These are phyloP conservation scores for Aquilaria malaccensis DNA, from an alignment of 345 rosid species.

Conservation along the genomic window DNA sequence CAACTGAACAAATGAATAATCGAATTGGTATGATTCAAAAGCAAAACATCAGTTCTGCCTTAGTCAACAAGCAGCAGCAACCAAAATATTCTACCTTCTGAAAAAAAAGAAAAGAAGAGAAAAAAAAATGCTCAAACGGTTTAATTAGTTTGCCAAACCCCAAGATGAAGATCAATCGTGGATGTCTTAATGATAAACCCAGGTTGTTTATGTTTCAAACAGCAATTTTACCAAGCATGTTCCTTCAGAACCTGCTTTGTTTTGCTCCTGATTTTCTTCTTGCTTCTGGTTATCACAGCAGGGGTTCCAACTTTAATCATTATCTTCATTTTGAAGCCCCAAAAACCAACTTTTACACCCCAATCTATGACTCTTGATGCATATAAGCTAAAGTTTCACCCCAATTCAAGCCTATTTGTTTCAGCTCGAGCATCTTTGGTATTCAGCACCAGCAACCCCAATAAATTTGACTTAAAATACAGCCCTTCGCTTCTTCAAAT, in stretches of 20 bases:
- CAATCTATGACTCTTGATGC: slow-evolving; percentile 20
- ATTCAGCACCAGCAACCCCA: slow-evolving; percentile 28
- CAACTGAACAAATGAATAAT: too few relatives aligned
- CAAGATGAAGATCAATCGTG: slow-evolving; percentile 16
- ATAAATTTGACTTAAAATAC: slow-evolving; percentile 23
- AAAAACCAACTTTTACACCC: slow-evolving; percentile 25
- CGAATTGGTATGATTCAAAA: too few relatives aligned
- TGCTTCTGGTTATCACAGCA: slow-evolving; percentile 11
- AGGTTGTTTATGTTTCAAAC: background rate
- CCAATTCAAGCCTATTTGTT: slow-evolving; percentile 22
- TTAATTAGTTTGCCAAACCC: background rate
- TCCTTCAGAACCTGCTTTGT: slow-evolving; percentile 16
- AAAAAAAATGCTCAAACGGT: background rate
- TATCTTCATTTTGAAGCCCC: slow-evolving; percentile 21
- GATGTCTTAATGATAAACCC: slow-evolving; percentile 8
- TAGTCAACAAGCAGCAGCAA: too few relatives aligned
- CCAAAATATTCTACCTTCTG: too few relatives aligned
- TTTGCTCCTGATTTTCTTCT: slow-evolving; percentile 9
- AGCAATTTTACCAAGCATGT: background rate
- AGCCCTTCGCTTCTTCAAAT: slow-evolving; percentile 23
- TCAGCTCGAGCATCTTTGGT: slow-evolving; percentile 23
- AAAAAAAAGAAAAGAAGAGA: too few relatives aligned
- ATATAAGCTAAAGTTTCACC: slow-evolving; percentile 13
- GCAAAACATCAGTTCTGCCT: too few relatives aligned
- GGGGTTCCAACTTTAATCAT: slow-evolving; percentile 8